Percentiles rank a stretch among this genome's conserved stretches.
These are phyloP conservation scores for Heliamphora exappendiculata DNA, from an alignment of 148 eudicot genomes.

Conservation along the genomic window DNA sequence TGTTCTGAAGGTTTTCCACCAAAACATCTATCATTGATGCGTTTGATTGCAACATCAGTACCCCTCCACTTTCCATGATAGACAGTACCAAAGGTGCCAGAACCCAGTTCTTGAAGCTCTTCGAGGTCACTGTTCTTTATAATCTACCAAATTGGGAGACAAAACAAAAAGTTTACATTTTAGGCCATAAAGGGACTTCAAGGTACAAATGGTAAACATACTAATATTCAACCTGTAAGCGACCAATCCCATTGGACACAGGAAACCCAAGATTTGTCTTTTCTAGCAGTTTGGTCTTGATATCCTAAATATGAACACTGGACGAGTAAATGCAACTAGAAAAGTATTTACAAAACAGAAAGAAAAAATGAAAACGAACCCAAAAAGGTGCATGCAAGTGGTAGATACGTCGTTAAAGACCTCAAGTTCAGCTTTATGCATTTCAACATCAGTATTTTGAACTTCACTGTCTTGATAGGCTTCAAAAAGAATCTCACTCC, in stretches of 20 bases:
- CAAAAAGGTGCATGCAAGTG: neutral
- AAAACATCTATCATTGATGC: constrained; percentile 88
- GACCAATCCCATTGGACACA: constrained; percentile 60
- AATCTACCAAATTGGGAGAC: constrained; percentile 34
- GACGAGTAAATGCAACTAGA: constrained; percentile 12
- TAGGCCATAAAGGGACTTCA: neutral
- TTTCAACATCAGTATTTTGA: constrained; percentile 38
- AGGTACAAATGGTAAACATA: neutral
- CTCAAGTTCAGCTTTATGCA: constrained; percentile 45
- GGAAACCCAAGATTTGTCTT: constrained; percentile 67
- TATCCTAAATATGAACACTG: constrained; percentile 38
- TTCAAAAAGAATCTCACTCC: constrained; percentile 27
- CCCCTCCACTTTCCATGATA: constrained; percentile 99
- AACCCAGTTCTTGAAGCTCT: constrained; percentile 87
- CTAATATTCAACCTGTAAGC: constrained; percentile 62
- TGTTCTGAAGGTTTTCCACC: constrained; percentile 85
- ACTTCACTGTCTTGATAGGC: constrained; percentile 31
- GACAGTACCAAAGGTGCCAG: constrained; percentile 95
- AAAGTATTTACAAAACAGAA: neutral
- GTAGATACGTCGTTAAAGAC: constrained; percentile 24
- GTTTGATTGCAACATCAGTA: constrained; percentile 90
- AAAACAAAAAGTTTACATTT: constrained; percentile 1
- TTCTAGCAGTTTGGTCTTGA: constrained; percentile 47
- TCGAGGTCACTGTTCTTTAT: constrained; percentile 86
- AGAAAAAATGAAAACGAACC: neutral